Conservation (phyloP, 305 asterid genomes). For the Striga hermonthica region DNA sequence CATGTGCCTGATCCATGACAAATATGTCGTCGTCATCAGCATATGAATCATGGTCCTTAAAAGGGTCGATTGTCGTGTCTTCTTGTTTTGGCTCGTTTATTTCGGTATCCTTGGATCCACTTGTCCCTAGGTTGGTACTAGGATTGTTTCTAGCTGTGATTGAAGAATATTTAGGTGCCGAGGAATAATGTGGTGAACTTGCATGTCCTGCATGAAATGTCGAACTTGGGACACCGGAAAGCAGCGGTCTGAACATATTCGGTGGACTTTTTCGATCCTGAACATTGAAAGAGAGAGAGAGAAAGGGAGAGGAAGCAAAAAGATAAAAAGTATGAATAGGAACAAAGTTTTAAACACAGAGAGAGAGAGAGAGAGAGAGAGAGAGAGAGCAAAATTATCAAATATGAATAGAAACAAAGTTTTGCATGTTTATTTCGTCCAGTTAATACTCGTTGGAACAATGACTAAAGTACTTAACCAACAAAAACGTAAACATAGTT, state of each 20-base stretch:
- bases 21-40: constrained; percentile 54
- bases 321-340: too few species aligned
- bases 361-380: too few species aligned
- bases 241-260: constrained; percentile 91
- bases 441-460: too few species aligned
- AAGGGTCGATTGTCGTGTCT: constrained; percentile 45
- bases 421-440: too few species aligned
- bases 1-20: constrained; percentile 48
- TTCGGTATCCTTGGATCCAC: constrained; percentile 64
- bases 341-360: too few species aligned
- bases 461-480: too few species aligned
- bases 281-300: constrained; percentile 18
- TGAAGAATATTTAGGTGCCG: constrained; percentile 70
- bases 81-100: constrained; percentile 66
- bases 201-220: constrained; percentile 70
- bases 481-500: too few species aligned
- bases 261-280: constrained; percentile 88
- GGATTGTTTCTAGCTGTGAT: constrained; percentile 84
- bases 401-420: too few species aligned
- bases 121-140: constrained; percentile 68
- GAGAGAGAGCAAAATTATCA: too few species aligned
- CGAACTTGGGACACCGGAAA: constrained; percentile 94
- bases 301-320: too few species aligned
- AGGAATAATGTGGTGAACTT: constrained; percentile 48
- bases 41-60: constrained; percentile 41